Base-by-base conservation (phyloP, 805 yeast species). In the Kodamaea neixiangensis region DNA sequence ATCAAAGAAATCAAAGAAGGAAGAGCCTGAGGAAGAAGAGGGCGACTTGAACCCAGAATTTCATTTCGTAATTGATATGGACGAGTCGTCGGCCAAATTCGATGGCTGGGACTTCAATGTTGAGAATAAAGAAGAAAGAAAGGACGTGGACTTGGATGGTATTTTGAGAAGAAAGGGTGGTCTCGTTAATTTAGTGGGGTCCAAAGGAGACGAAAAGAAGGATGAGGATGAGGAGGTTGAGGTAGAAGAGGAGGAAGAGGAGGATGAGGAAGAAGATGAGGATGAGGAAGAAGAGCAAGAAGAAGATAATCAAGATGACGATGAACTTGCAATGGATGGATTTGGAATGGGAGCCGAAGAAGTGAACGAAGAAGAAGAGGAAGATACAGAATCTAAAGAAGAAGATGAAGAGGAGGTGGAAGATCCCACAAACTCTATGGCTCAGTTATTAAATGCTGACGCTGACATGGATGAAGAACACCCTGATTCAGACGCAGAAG, bases 141-240 rank as follows among this genome's bases (percentile, higher is more conserved):
- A 53, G 3, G 54, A 85, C 54, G 96, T 90, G 7, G 97, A 93
- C 73, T 76, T 93, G 54, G 97, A 93, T 61, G 83, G 84, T 11
- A 93, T 93, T 48, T 87, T 93, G 58, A 83, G 86, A 71, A 80
- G 92, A 67, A 92, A 89, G 60, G 96, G 97, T 66, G 77, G 96
- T 39, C 73, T 86, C 49, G 73, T 79, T 4, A 80, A 81, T 47
- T 62, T 82, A 49, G 83, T 79, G 43, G 68, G 75, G 13, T 75
- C 71, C 14, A 64, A 48, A 5, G 66, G 52, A 7, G 64, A 54
- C 14, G 67, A 57, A 5, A 63, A 58, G 4, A 62, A 58, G 13
- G 67, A 57, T 0, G 68, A 61, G 1, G 62, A 55, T 6, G 68
- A 55, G 3, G 66, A 56, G 2, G 68, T 66, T 13, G 68, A 60